Base-by-base conservation (phyloP, 306 rosid species). In the Delonix regia region DNA sequence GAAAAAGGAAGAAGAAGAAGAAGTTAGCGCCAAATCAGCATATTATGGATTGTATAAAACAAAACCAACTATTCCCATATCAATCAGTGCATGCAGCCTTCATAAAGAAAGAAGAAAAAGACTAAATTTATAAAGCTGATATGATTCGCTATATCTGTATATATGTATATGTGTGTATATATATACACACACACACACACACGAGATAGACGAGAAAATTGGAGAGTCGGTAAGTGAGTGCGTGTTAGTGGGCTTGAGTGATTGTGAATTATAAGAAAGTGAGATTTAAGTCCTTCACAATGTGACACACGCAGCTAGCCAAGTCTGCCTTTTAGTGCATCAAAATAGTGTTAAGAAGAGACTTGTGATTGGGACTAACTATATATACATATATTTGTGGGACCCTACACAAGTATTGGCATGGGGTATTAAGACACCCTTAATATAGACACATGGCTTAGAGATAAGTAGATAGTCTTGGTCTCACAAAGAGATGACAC, bases 331-430 rank as follows among this genome's bases (percentile, higher is more conserved):
- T 56, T 79, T 24, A 74, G 51, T 25, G 81, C 38, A 65, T 73
- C 0, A 41, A 6, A 10, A 67, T 57, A 78, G 51, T 74, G 85
- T 49, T 53, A 81, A 82, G 86, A 82, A 41, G 59, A 71, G 86
- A 82, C 89, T 79, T 82, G 47, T 85, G 89, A 86, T 79, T 72
- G 80, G 80, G 89, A 86, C 89, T 76, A 85, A 85, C 86, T 82
- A 79, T 33, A 34, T 19, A 28, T 55, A 47, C 45, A 71, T 62
- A 76, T 63, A 76, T 60, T 66, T 19, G 69, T 79, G 82, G 77
- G 84, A n/a, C 68, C 84, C 12, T 44, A 63, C 77, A 74, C 63
- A 56, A 55, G 84, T 52, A 74, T 44, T 73, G 71, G 61, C 22
- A 11, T 15, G 52, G 34, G 64, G 42, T 70, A 72, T 72, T 76